Evolutionary conservation across 83 land plant genomes (phyloP).

Genomic region (Picea mariana): DNA sequence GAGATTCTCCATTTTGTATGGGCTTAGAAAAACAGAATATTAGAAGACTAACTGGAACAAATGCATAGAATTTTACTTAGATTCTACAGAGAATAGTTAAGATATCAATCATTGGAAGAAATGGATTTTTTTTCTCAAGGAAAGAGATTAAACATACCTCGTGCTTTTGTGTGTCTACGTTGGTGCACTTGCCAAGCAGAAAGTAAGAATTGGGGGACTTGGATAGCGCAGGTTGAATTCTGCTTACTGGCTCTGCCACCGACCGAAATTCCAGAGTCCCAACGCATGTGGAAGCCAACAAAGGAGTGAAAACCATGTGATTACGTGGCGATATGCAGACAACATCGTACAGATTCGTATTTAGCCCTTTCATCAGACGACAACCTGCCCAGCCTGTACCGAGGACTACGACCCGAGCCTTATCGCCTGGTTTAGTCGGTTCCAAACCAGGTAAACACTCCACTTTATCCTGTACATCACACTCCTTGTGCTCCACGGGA

Average conservation of each 20-base stretch:
- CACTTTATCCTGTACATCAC: neutral
- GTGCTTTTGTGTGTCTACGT: conserved; percentile 58
- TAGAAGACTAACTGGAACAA: no score
- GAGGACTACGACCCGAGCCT: conserved; percentile 84
- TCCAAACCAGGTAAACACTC: conserved; percentile 32
- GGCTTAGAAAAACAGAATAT: no score
- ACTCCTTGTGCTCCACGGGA: neutral
- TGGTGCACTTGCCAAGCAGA: conserved; percentile 74
- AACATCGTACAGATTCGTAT: conserved; percentile 74
- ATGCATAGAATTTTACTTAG: no score
- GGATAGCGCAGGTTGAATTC: conserved; percentile 88
- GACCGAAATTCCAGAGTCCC: conserved; percentile 98
- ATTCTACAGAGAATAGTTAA: no score
- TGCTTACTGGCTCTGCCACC: conserved; percentile 86
- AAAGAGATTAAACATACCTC: conserved; percentile 28
- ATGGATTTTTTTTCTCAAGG: neutral
- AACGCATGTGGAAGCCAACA: conserved; percentile 95
- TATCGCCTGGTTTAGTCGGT: conserved; percentile 58
- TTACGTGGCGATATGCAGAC: conserved; percentile 94
- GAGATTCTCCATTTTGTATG: no score
- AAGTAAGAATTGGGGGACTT: conserved; percentile 70
- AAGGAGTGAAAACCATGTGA: conserved; percentile 99
- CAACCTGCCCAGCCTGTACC: conserved; percentile 97
- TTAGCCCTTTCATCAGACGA: conserved; percentile 77
- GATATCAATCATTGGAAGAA: neutral